Conservation (phyloP, 2,329 filamentous ascomycete species). For the Penicillium thymicola region DNA sequence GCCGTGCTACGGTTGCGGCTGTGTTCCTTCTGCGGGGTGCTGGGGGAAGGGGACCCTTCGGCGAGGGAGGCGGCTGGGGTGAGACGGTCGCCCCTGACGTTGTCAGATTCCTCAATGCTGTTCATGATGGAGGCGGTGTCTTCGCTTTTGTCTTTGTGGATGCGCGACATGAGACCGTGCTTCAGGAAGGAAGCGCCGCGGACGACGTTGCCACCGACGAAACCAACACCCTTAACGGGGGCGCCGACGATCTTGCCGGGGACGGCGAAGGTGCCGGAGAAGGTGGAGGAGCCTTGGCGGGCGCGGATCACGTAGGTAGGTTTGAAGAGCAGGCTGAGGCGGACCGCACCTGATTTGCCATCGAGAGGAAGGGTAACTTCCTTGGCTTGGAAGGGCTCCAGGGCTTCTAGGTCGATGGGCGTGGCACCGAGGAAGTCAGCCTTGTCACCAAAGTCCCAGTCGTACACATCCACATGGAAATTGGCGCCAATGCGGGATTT, state of each 20-base stretch:
- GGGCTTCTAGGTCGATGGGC: conserved; percentile 68
- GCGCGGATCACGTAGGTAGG: conserved; percentile 85
- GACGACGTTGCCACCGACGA: conserved; percentile 76
- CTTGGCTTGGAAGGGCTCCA: conserved; percentile 81
- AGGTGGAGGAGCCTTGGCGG: conserved; percentile 86
- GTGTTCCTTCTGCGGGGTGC: conserved; percentile 40
- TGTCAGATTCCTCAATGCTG: conserved; percentile 23
- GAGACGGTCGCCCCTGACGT: conserved; percentile 13
- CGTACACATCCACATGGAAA: conserved; percentile 79
- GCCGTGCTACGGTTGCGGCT: conserved; percentile 48
- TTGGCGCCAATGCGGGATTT: conserved; percentile 80
- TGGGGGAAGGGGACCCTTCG: conserved; percentile 25
- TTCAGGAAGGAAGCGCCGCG: conserved; percentile 90
- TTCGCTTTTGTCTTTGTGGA: conserved; percentile 53
- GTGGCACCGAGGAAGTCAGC: conserved; percentile 83
- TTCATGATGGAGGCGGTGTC: conserved; percentile 30
- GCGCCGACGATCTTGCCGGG: conserved; percentile 90
- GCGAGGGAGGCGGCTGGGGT: conserved; percentile 26
- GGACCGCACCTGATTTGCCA: conserved; percentile 81
- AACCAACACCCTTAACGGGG: conserved; percentile 88
- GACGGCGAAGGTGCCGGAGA: conserved; percentile 81
- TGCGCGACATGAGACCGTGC: conserved; percentile 65
- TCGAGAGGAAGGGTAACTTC: conserved; percentile 74
- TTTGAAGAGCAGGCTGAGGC: conserved; percentile 84
- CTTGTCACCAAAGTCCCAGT: conserved; percentile 96